Base-by-base conservation (phyloP, 345 rosid species). In the Populus alba region DNA sequence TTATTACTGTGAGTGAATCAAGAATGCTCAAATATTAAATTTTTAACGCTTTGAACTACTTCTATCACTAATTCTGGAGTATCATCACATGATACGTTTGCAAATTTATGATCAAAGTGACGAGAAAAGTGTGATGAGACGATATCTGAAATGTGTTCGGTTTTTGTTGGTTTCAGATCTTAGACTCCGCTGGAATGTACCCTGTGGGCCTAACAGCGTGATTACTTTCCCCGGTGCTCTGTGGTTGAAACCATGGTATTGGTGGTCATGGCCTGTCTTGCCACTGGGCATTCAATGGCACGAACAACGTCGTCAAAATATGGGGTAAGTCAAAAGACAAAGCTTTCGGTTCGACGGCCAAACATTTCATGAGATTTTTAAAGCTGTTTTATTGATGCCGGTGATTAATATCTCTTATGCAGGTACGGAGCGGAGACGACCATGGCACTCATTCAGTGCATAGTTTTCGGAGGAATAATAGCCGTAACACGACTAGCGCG, bases 181-280 rank as follows among this genome's bases (percentile, higher is more conserved):
- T 66, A 89, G 81, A 72, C 92, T 96, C 16, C 85, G 88, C 31
- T 96, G 99, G 99, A 94, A 84, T 57, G 89, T 96, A 72, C 98
- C 99, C 8, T 96, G 99, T 31, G 97, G 98, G 67, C 97, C 97
- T 13, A 94, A 92, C 79, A 96, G 95, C 63, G 97, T 94, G 75
- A 91, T 96, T 68, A 96, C 99, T 25, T 96, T 91, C 84, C 99
- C 99, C 1, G 89, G 99, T 84, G 99, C 97, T 8, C 81, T 90
- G 37, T 96, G 97, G 97, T 78, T 94, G 89, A 96, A 96, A 79
- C 99, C 99, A 73, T 96, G 99, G 98, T 96, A 96, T 67, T 96
- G 98, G 99, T 96, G 99, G 98, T 90, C 99, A 43, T 96, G 97
- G 95, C 98, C 99, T 47, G 97, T 94, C 77, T 91, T 94, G 63